phyloP scores from a whole-genome alignment of 495 filamentous ascomycete species.

The Talaromyces thailandensis region DNA sequence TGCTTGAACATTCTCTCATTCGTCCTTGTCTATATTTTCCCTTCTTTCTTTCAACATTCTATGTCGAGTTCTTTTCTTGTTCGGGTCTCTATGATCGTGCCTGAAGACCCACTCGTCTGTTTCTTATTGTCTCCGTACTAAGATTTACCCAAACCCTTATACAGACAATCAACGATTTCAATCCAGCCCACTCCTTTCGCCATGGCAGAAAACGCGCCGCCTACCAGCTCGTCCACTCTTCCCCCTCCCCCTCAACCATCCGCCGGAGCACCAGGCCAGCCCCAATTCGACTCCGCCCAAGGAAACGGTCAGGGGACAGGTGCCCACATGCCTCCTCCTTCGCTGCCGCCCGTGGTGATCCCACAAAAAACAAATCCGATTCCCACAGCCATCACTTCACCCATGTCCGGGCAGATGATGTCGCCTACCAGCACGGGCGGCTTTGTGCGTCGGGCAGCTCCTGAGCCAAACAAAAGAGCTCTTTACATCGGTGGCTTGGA shows the following conservation, averaged over 20 bases:
- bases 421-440: constrained; percentile 73
- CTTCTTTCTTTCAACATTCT: background rate
- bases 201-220: constrained; percentile 61
- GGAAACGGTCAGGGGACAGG: constrained; percentile 50
- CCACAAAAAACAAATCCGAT: constrained; percentile 96
- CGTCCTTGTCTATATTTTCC: constrained; percentile 10
- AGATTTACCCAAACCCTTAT: constrained; percentile 8
- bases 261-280: constrained; percentile 61
- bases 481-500: constrained; percentile 95
- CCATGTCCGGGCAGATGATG: constrained; percentile 70
- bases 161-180: background rate
- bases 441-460: constrained; percentile 83
- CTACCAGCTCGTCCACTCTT: constrained; percentile 43
- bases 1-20: constrained; percentile 10
- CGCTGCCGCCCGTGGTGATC: constrained; percentile 79
- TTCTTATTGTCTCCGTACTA: constrained; percentile 1
- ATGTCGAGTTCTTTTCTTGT: background rate
- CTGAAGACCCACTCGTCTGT: background rate
- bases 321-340: constrained; percentile 87
- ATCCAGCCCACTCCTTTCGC: constrained; percentile 14
- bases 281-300: constrained; percentile 57
- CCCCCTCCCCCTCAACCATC: constrained; percentile 58
- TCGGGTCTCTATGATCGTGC: constrained; percentile 7
- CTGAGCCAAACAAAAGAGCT: constrained; percentile 97
- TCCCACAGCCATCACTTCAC: constrained; percentile 84